phyloP scores from a whole-genome alignment of 2,329 filamentous ascomycete genomes.

The Hansfordia pulvinata region DNA sequence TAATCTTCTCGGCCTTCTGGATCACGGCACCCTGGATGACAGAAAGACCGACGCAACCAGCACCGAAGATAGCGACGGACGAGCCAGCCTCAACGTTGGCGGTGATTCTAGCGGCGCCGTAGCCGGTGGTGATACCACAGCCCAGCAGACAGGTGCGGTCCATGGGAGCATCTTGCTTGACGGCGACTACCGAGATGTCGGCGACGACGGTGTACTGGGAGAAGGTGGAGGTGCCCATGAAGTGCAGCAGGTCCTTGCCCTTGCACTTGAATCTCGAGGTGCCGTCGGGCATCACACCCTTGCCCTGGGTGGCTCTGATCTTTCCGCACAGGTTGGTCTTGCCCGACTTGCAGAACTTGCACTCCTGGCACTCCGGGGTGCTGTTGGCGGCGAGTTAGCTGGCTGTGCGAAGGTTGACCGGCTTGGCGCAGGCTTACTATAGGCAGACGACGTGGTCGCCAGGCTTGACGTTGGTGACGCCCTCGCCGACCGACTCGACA shows the following conservation, averaged over 20 bases:
- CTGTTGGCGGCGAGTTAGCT: conserved; percentile 26
- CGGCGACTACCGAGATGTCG: conserved; percentile 93
- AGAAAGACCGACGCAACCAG: conserved; percentile 87
- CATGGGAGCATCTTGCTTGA: conserved; percentile 82
- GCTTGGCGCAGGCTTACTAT: conserved; percentile 43
- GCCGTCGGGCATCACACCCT: conserved; percentile 93
- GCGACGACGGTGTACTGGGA: conserved; percentile 97
- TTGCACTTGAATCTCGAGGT: conserved; percentile 90
- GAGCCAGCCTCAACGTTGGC: conserved; percentile 83
- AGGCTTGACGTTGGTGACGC: conserved; percentile 84
- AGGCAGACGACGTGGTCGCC: conserved; percentile 86
- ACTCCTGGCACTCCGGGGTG: conserved; percentile 92
- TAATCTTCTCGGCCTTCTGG: conserved; percentile 68
- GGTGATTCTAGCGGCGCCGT: conserved; percentile 88
- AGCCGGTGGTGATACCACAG: conserved; percentile 97
- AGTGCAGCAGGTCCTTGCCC: conserved; percentile 90
- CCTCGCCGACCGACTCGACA: conserved; percentile 88
- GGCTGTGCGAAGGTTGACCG: conserved; percentile 2
- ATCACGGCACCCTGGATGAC: conserved; percentile 89
- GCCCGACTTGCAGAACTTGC: conserved; percentile 99
- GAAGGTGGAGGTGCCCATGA: conserved; percentile 99
- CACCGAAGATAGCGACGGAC: conserved; percentile 86
- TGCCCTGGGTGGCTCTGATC: conserved; percentile 93
- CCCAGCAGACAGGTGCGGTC: conserved; percentile 92
- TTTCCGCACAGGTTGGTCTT: conserved; percentile 99